Evolutionary conservation across 2,329 filamentous ascomycete species (phyloP), one percentile per base, ranked within the genome.

Genomic region (Helotiales sp.): DNA sequence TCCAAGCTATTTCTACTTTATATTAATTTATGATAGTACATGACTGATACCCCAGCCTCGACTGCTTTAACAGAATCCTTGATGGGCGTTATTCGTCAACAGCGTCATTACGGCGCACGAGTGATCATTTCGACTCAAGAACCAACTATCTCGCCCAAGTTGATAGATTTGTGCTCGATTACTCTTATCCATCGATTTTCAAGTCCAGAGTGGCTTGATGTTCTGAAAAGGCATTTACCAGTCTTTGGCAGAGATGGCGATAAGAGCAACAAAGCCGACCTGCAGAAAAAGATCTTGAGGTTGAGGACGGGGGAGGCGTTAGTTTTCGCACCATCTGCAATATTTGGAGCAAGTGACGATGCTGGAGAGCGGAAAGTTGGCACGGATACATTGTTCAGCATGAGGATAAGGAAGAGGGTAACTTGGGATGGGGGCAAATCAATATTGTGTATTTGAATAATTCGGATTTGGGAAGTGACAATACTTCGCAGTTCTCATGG

Each of bases 61-160:
- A 77, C 79, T 1, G 80, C 79, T 0, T 82, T 94, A 22, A 93
- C 90, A 0, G 82, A 90, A 6, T 81, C 82, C 0, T 80, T 94
- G 0, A 80, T 92, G 0, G 80, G 82, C 0, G 85, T 86, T 0
- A 90, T 94, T 70, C 85, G 91, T 0, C 82, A 90, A 28, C 91
- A 95, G 77, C 87, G 91, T 0, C 91, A 95, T 74, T 78, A 88
- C 1, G 91, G 84, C 1, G 83, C 85, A 0, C 84, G 91, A 0
- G 82, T 93, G 5, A 76, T 95, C 49, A 89, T 95, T 37, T 89
- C 91, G 0, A 95, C 91, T 0, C 91, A 96, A 74, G 91, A 95
- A 72, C 92, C 91, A 0, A 93, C 89, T 0, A 83, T 94, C 6
- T 89, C 89, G 0, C 86, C 88, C 0, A 83, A 84, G 15, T 82